Evolutionary conservation across 768 basidiomycete genomes (phyloP).

Genomic region (Tubosaeta sp.): DNA sequence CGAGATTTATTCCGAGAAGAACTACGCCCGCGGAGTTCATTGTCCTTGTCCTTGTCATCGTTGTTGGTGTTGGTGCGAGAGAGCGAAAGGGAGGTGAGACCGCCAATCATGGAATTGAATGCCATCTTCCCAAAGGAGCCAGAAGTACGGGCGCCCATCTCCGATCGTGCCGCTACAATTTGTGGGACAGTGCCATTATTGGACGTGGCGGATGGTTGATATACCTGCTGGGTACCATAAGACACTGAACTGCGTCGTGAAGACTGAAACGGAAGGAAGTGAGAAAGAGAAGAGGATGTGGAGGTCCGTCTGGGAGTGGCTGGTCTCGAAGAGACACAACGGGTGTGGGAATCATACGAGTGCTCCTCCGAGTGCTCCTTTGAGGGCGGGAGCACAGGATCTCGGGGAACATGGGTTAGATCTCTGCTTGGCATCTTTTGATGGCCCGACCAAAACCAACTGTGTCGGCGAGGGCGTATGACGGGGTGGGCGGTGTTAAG

Average conservation of each 20-base stretch:
- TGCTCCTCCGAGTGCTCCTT: conserved; percentile 12
- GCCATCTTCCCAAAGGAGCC: conserved; percentile 62
- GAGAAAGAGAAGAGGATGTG: conserved; percentile 20
- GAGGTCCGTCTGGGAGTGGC: conserved; percentile 22
- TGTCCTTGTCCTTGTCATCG: conserved; percentile 39
- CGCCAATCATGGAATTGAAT: conserved; percentile 67
- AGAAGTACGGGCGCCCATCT: conserved; percentile 32
- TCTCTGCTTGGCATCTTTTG: conserved; percentile 21
- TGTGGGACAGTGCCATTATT: conserved; percentile 9
- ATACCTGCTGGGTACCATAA: conserved; percentile 18
- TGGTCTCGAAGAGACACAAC: conserved; percentile 14
- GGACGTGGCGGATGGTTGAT: conserved; percentile 3
- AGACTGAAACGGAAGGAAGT: conserved; percentile 23
- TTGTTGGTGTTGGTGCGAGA: conserved; percentile 46
- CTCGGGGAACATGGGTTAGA: conserved; percentile 6
- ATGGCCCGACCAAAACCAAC: conserved; percentile 28
- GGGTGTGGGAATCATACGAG: neutral
- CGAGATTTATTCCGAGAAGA: conserved; percentile 31
- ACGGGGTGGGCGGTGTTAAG: conserved; percentile 1
- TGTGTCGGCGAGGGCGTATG: conserved; percentile 19
- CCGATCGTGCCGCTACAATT: conserved; percentile 27
- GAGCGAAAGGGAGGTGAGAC: conserved; percentile 61
- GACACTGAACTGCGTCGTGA: conserved; percentile 14
- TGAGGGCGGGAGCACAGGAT: conserved; percentile 16
- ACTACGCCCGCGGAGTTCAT: conserved; percentile 50